Conservation (phyloP, 441 rosid species). For the Pelargonium australe region DNA sequence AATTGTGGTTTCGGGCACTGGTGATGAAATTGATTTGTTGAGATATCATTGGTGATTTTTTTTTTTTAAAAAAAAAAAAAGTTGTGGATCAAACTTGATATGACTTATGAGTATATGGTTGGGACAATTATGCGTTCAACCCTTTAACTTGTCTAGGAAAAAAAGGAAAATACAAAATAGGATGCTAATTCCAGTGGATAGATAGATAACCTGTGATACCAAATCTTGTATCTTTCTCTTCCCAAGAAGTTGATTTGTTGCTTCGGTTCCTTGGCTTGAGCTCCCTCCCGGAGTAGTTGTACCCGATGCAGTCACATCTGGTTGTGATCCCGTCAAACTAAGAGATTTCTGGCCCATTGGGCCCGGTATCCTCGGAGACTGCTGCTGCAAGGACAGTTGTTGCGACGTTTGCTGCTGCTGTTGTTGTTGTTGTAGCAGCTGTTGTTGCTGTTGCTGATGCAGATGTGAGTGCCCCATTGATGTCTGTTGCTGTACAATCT, state of each 20-base stretch:
- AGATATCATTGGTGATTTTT: no score
- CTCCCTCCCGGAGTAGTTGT: slow-evolving; percentile 93
- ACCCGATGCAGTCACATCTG: slow-evolving; percentile 94
- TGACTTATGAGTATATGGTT: no score
- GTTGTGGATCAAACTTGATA: no score
- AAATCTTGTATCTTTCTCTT: slow-evolving; percentile 96
- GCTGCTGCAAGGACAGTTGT: slow-evolving; percentile 38
- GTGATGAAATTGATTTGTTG: no score
- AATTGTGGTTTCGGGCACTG: no score
- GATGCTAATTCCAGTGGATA: slow-evolving; percentile 3
- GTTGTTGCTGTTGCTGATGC: slow-evolving; percentile 28
- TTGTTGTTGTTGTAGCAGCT: not conserved
- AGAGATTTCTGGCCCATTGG: slow-evolving; percentile 76
- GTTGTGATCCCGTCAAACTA: slow-evolving; percentile 96
- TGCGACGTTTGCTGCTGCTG: slow-evolving; percentile 5
- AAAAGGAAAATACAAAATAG: not conserved
- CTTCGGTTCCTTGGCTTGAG: slow-evolving; percentile 97
- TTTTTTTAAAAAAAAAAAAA: no score
- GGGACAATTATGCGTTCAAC: no score
- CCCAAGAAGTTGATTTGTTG: slow-evolving; percentile 92
- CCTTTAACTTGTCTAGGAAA: no score
- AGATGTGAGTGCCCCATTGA: slow-evolving; percentile 48
- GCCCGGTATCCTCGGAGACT: slow-evolving; percentile 57
- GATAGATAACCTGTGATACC: slow-evolving; percentile 72
- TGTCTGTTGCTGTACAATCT: slow-evolving; percentile 56